Conservation (phyloP, 1,139 yeast genomes). For the Saccharomyces hybrid region DNA sequence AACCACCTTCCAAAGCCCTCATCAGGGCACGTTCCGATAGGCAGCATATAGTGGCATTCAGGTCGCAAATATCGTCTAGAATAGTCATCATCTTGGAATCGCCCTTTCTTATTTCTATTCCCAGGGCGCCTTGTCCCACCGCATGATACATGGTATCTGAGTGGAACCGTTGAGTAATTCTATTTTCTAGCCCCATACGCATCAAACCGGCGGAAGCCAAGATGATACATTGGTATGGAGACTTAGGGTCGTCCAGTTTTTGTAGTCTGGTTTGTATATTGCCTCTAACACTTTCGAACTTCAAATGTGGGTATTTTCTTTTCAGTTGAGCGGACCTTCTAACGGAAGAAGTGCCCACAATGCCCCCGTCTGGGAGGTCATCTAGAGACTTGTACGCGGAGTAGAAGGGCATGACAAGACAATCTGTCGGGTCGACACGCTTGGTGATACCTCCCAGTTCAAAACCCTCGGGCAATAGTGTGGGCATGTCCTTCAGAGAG, state of each 20-base stretch:
- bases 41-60: slow-evolving; percentile 65
- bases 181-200: slow-evolving; percentile 58
- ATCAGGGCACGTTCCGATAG: slow-evolving; percentile 80
- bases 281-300: slow-evolving; percentile 79
- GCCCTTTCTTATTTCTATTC: slow-evolving; percentile 72
- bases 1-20: slow-evolving; percentile 92
- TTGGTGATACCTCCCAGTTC: slow-evolving; percentile 79
- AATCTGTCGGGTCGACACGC: slow-evolving; percentile 91
- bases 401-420: slow-evolving; percentile 68
- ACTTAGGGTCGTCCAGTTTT: slow-evolving; percentile 54
- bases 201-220: slow-evolving; percentile 89
- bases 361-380: slow-evolving; percentile 79
- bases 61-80: slow-evolving; percentile 57
- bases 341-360: slow-evolving; percentile 91
- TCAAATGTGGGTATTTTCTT: slow-evolving; percentile 49
- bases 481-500: slow-evolving; percentile 92
- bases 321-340: slow-evolving; percentile 78
- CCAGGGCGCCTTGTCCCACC: slow-evolving; percentile 96
- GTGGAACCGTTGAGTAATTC: slow-evolving; percentile 64
- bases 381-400: slow-evolving; percentile 54
- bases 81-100: slow-evolving; percentile 54
- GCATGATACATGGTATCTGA: slow-evolving; percentile 91
- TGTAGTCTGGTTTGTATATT: slow-evolving; percentile 72
- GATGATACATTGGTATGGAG: slow-evolving; percentile 65
- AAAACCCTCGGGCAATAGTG: slow-evolving; percentile 81